A percentile compares a stretch with the other conserved stretches of the same genome.
Evolutionary conservation across 331 rosid species (phyloP).

Genomic region (Quercus tomentella): DNA sequence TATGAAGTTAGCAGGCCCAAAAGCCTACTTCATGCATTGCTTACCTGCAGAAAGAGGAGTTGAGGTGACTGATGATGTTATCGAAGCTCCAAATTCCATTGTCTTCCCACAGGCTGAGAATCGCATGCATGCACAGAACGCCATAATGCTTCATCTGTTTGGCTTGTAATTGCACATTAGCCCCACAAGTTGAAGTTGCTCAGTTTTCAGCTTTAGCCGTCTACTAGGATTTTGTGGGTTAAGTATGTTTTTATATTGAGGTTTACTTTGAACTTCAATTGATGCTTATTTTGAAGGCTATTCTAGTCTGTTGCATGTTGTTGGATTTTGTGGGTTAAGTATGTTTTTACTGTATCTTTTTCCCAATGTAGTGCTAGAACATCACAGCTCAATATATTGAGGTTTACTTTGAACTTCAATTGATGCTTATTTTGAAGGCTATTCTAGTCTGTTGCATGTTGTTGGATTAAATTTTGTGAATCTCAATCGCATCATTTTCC

Average conservation of each 20-base stretch:
- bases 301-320: no score
- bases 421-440: neutral
- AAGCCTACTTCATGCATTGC: conserved; percentile 91
- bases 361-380: neutral
- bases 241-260: neutral
- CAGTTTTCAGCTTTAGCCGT: neutral
- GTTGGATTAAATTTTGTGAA: no score
- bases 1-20: conserved; percentile 81
- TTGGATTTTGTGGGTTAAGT: neutral
- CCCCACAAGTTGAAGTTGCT: neutral
- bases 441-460: neutral
- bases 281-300: no score
- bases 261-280: neutral
- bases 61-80: conserved; percentile 83
- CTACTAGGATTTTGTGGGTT: neutral
- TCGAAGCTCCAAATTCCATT: conserved; percentile 87
- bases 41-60: conserved; percentile 97
- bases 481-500: no score
- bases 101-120: conserved; percentile 98
- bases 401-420: neutral
- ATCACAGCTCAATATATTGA: neutral
- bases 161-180: conserved; percentile 37
- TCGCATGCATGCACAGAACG: conserved; percentile 95
- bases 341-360: neutral
- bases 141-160: conserved; percentile 86